Evolutionary conservation across 768 basidiomycete species (phyloP), one percentile per base, ranked within the genome.

Genomic region (Sporobolomyces pararoseus): DNA sequence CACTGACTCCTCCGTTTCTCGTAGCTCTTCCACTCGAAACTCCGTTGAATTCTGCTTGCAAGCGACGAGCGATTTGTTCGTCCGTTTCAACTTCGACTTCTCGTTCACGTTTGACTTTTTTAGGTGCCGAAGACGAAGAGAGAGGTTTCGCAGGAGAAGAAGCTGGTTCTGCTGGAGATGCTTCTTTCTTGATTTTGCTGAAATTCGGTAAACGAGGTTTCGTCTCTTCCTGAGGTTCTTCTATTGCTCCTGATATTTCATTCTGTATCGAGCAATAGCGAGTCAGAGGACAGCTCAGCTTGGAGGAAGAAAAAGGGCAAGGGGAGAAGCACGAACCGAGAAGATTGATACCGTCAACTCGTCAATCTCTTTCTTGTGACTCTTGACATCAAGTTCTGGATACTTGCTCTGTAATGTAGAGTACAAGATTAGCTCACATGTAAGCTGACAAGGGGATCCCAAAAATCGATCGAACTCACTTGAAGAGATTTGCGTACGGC

Each of bases 301-400:
- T 12, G 32, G 47, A 12, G 35, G 39, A 25, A 29, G 35, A 32
- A n/a, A 6, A 27, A 27, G 42, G 4, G 39, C 7, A 32, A 27
- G 19, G 44, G 32, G n/a, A 23, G 32, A 17, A 39, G n/a, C n/a
- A n/a, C 46, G 27, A 1, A 35, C 63, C 0, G 58, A 53, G 51
- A 62, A 70, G 47, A 70, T 46, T 10, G 53, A 25, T 3, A 42
- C 51, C 23, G 60, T 70, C 16, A 70, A 10, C n/a, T 21, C 59
- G n/a, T 70, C 69, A n/a, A 70, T 70, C 52, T 31, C 64, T 10
- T 29, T 34, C 60, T 70, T 70, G 64, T 70, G 47, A 2, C 27
- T 25, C 37, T 55, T 51, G 59, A 70, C 53, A 25, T 70, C 69
- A n/a, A 70, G 59, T 0, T 42, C 34, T 0, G 69, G 64, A 47